Conservation (phyloP, 2,329 filamentous ascomycete species). For the Penicillium sp. region DNA sequence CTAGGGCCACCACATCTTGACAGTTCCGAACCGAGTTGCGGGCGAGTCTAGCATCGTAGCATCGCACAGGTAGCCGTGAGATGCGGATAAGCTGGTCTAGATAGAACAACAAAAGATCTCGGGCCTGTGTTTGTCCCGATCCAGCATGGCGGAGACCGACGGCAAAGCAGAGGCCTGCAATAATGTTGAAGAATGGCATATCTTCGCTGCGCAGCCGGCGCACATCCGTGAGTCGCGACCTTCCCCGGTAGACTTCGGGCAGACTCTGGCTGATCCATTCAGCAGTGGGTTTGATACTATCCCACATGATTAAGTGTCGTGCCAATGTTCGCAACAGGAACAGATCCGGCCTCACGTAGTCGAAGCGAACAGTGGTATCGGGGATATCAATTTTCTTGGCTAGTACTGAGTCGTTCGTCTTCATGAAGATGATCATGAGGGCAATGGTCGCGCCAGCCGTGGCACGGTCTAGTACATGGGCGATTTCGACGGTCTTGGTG, state of each 20-base stretch:
- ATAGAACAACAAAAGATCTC: constrained; percentile 79
- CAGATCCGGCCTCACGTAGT: constrained; percentile 91
- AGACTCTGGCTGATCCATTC: constrained; percentile 74
- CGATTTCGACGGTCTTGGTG: constrained; percentile 84
- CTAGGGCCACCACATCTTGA: constrained; percentile 80
- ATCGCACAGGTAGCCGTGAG: constrained; percentile 58
- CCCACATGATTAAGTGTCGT: constrained; percentile 91
- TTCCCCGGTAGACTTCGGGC: constrained; percentile 64
- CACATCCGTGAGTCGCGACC: constrained; percentile 59
- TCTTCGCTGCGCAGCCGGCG: constrained; percentile 71
- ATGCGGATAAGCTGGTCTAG: constrained; percentile 83
- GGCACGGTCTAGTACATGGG: constrained; percentile 89
- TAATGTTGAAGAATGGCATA: constrained; percentile 87
- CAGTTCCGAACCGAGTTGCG: constrained; percentile 84
- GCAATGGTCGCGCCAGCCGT: constrained; percentile 92
- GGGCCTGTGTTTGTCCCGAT: constrained; percentile 65
- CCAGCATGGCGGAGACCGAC: constrained; percentile 72
- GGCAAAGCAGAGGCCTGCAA: constrained; percentile 81
- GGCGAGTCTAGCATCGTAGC: constrained; percentile 81
- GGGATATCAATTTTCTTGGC: constrained; percentile 92
- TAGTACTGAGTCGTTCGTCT: constrained; percentile 81
- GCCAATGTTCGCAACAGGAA: constrained; percentile 86
- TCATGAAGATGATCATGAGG: constrained; percentile 91
- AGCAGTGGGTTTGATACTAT: constrained; percentile 68
- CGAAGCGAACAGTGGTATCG: constrained; percentile 84